A percentile compares a stretch with the other conserved stretches of the same genome.
These are phyloP conservation scores for Wickerhamiella dianesei DNA, from an alignment of 805 yeast species.

Conservation along the genomic window DNA sequence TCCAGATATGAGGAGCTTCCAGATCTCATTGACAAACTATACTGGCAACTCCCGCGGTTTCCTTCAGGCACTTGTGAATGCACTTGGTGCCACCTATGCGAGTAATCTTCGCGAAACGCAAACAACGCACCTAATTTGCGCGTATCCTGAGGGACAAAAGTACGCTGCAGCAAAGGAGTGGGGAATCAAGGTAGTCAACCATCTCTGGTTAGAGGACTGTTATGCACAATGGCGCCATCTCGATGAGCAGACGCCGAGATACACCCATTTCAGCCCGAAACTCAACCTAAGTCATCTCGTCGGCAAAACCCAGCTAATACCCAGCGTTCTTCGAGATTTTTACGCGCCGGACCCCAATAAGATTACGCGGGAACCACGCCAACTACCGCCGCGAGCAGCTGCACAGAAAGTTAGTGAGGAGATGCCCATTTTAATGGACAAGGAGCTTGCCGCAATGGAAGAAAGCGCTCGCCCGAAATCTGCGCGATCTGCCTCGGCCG, in stretches of 20 bases:
- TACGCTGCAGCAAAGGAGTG: constrained; percentile 61
- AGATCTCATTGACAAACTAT: constrained; percentile 63
- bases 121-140: constrained; percentile 62
- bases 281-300: constrained; percentile 34
- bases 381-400: constrained; percentile 31
- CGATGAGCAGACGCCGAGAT: constrained; percentile 35
- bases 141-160: constrained; percentile 57
- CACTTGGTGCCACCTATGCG: constrained; percentile 68
- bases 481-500: background rate
- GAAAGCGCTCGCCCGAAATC: constrained; percentile 3
- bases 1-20: constrained; percentile 38
- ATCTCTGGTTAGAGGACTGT: constrained; percentile 79
- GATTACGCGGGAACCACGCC: constrained; percentile 10
- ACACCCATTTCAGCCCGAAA: constrained; percentile 33
- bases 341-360: constrained; percentile 14
- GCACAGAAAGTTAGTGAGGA: constrained; percentile 51
- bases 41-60: constrained; percentile 75
- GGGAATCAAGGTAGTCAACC: constrained; percentile 56
- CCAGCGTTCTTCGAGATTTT: constrained; percentile 31
- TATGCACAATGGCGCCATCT: constrained; percentile 47
- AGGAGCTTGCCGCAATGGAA: background rate
- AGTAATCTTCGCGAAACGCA: constrained; percentile 44
- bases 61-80: constrained; percentile 44
- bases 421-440: constrained; percentile 46
- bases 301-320: constrained; percentile 38